Evolutionary conservation across 208 protist genomes (phyloP), one percentile per base, ranked within the genome.

Genomic region (Leishmania amazonensis): DNA sequence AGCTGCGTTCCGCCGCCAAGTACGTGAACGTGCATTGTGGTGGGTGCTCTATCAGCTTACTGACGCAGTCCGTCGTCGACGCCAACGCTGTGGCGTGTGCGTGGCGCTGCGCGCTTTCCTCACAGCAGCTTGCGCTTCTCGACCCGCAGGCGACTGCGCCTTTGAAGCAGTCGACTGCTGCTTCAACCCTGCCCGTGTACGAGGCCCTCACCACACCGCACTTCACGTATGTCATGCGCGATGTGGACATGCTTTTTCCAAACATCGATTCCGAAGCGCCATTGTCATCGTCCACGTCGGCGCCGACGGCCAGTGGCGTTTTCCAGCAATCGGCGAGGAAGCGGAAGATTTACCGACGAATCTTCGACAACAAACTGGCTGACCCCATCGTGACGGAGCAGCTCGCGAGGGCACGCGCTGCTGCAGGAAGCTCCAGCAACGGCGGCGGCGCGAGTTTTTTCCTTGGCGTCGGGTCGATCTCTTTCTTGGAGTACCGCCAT

Each of bases 141-240:
- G 64, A 73, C 19, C 45, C 73, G 35, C 73, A 35, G 15, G 17
- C 53, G 45, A 47, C 8, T 28, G 67, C 31, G n/a, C 51, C 24
- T 7, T 38, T 19, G 2, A 42, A 45, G 8, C 1, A 47, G n/a
- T 15, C 60, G 31, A 53, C 6, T 31, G 38, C 45, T 57, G 19
- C 13, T 21, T 19, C 42, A 28, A 38, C 53, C 4, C n/a, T 53
- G 17, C 84, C 84, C 21, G 84, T 87, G 53, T 87, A 84, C 64
- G 77, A 87, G 35, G 62, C 49, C 13, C 65, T 87, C 5, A 78
- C 84, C 15, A 75, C 76, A 9, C 67, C 84, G 1, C 84, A 87
- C 67, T 79, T 87, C 74, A 87, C 84, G 11, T 87, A 84, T 60
- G 80, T 75, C 3, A 84, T 87, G 84, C 79, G 84, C 6, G 80